These are phyloP conservation scores for Myxozyma sirexii DNA, from an alignment of 805 yeast genomes.

Conservation along the genomic window DNA sequence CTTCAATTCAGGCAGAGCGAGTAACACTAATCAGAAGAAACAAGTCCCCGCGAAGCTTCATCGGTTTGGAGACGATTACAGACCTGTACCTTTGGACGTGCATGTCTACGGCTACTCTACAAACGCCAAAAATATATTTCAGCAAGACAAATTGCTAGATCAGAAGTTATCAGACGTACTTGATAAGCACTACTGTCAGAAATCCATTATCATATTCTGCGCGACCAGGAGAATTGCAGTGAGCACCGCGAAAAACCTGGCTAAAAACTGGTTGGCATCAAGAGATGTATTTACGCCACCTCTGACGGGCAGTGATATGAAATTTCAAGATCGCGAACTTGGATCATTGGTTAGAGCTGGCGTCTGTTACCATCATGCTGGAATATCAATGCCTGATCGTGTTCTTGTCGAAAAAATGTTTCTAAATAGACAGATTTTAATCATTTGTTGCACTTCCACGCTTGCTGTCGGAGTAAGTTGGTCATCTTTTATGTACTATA, in stretches of 20 bases:
- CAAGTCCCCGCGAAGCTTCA: constrained; percentile 45
- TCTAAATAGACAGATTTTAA: constrained; percentile 47
- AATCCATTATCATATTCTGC: constrained; percentile 56
- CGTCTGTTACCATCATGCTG: constrained; percentile 63
- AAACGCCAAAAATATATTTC: constrained; percentile 50
- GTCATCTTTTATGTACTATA: neutral
- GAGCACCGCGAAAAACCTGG: constrained; percentile 48
- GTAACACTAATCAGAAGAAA: neutral
- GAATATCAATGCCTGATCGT: constrained; percentile 54
- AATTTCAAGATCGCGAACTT: constrained; percentile 20
- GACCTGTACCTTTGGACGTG: constrained; percentile 50
- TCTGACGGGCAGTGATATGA: neutral
- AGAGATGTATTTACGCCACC: constrained; percentile 1
- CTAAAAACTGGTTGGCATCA: constrained; percentile 9
- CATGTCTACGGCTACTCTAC: constrained; percentile 50
- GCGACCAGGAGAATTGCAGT: constrained; percentile 55
- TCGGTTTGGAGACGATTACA: constrained; percentile 51
- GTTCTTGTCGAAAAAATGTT: constrained; percentile 51
- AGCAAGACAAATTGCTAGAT: constrained; percentile 51
- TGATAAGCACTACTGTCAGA: constrained; percentile 44
- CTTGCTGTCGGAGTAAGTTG: constrained; percentile 57
- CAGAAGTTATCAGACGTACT: constrained; percentile 43
- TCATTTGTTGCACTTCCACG: constrained; percentile 61
- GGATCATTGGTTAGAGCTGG: constrained; percentile 40
- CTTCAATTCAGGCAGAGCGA: neutral